phyloP scores from a whole-genome alignment of 2,329 filamentous ascomycete genomes.

The Colletotrichum lentis region DNA sequence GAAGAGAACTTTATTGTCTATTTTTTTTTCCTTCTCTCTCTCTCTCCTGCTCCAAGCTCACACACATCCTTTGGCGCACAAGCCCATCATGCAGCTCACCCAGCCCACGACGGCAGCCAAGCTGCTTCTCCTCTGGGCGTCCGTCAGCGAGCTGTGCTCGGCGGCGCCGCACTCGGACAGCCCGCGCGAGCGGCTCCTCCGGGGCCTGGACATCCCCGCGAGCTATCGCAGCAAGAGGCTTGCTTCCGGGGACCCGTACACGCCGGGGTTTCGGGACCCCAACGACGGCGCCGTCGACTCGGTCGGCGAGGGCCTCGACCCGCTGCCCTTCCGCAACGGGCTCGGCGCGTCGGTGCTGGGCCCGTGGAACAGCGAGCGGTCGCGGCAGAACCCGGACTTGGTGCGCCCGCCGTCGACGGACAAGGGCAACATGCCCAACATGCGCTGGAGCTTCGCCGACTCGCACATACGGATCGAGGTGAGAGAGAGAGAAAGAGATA shows the following conservation, averaged over 20 bases:
- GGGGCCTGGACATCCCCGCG: constrained; percentile 56
- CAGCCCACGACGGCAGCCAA: constrained; percentile 33
- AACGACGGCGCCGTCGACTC: constrained; percentile 70
- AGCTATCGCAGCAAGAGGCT: constrained; percentile 52
- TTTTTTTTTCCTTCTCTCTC: too few species aligned
- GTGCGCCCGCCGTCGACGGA: constrained; percentile 78
- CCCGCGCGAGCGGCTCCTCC: constrained; percentile 62
- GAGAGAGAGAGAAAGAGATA: background rate
- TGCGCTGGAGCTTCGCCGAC: constrained; percentile 76
- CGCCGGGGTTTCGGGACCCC: constrained; percentile 66
- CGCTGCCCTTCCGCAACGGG: constrained; percentile 71
- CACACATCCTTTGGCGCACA: constrained; percentile 18
- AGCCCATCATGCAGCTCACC: constrained; percentile 33
- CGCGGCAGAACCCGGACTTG: constrained; percentile 75
- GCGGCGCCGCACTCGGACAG: constrained; percentile 53
- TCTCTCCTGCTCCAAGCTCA: constrained; percentile 1
- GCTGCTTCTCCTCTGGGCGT: constrained; percentile 32
- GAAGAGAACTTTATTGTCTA: background rate
- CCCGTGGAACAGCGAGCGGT: constrained; percentile 73
- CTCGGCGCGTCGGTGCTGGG: constrained; percentile 72
- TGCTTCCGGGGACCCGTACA: constrained; percentile 61
- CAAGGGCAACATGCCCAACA: constrained; percentile 73
- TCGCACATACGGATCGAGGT: constrained; percentile 71
- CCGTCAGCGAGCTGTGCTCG: constrained; percentile 26
- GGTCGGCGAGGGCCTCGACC: constrained; percentile 67